Evolutionary conservation across 495 filamentous ascomycete species (phyloP).

Genomic region (Lasiosphaeriaceae sp.): DNA sequence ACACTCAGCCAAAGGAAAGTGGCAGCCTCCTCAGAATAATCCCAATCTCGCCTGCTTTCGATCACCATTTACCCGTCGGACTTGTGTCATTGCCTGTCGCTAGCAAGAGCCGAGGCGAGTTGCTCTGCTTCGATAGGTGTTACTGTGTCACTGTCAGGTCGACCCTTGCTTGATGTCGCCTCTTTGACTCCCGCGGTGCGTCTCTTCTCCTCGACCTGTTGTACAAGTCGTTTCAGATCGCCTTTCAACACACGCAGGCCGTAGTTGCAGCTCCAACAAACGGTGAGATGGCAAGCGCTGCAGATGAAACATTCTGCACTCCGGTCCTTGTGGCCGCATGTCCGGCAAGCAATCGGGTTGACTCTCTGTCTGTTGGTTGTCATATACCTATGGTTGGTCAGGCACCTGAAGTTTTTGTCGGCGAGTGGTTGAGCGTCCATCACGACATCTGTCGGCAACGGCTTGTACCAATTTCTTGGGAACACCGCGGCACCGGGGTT

Average conservation of each 20-base stretch:
- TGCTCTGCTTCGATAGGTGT: background rate
- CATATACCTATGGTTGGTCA: slow-evolving; percentile 28
- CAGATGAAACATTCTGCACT: slow-evolving; percentile 23
- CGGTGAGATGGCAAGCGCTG: slow-evolving; percentile 25
- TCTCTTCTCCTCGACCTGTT: slow-evolving; percentile 11
- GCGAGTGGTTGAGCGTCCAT: slow-evolving; percentile 23
- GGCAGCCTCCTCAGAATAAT: no score
- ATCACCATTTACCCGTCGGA: no score
- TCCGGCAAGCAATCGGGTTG: slow-evolving; percentile 27
- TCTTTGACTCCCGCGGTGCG: background rate
- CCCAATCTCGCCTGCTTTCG: no score
- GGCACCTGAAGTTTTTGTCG: slow-evolving; percentile 20
- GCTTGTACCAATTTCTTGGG: slow-evolving; percentile 25
- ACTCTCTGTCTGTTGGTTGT: slow-evolving; percentile 22
- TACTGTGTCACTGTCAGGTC: background rate
- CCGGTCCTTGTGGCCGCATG: slow-evolving; percentile 27
- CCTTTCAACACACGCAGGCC: slow-evolving; percentile 13
- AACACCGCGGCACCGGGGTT: slow-evolving; percentile 30
- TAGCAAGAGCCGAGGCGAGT: background rate
- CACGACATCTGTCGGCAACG: slow-evolving; percentile 15
- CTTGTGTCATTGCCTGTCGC: background rate
- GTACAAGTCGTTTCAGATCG: slow-evolving; percentile 16
- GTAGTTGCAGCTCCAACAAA: slow-evolving; percentile 18
- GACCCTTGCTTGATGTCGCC: background rate
- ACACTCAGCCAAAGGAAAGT: no score